Evolutionary conservation across 495 filamentous ascomycete genomes (phyloP).

Genomic region (Hamigera avellanea): DNA sequence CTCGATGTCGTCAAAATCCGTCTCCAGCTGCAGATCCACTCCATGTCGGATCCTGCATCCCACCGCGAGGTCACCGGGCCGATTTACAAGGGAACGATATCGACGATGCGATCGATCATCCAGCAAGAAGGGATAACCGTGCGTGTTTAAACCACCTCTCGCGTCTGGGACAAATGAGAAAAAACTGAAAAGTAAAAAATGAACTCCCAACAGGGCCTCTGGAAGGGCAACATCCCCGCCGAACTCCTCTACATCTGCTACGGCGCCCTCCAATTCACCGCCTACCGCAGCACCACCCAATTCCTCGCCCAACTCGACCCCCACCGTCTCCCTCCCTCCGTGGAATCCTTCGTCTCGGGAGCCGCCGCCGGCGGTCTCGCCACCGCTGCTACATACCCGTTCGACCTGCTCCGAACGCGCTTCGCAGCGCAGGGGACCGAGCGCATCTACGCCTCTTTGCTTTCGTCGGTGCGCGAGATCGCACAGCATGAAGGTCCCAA

Average conservation of each 20-base stretch:
- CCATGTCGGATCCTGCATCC: slow-evolving; percentile 55
- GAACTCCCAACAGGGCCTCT: slow-evolving; percentile 50
- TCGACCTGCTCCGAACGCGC: slow-evolving; percentile 85
- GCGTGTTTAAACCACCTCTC: slow-evolving; percentile 9
- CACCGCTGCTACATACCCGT: slow-evolving; percentile 78
- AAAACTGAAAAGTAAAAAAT: neutral
- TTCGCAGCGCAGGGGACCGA: slow-evolving; percentile 93
- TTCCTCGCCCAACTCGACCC: slow-evolving; percentile 41
- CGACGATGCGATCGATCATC: slow-evolving; percentile 66
- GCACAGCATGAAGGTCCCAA: slow-evolving; percentile 54
- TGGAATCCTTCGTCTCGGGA: slow-evolving; percentile 67
- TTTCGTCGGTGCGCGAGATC: slow-evolving; percentile 59
- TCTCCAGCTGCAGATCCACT: slow-evolving; percentile 82
- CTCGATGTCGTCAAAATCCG: slow-evolving; percentile 95
- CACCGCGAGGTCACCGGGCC: slow-evolving; percentile 43
- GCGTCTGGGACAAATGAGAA: too few relatives aligned
- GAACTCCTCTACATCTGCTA: slow-evolving; percentile 90
- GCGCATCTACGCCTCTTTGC: slow-evolving; percentile 60
- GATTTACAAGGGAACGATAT: slow-evolving; percentile 67
- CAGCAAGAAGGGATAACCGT: slow-evolving; percentile 65
- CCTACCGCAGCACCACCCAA: slow-evolving; percentile 66
- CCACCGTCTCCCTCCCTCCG: slow-evolving; percentile 40
- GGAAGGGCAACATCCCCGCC: slow-evolving; percentile 96
- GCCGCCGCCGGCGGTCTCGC: slow-evolving; percentile 69
- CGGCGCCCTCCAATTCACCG: slow-evolving; percentile 76